phyloP scores from a whole-genome alignment of 2,329 filamentous ascomycete genomes.

The Sclerotinia nivalis region DNA sequence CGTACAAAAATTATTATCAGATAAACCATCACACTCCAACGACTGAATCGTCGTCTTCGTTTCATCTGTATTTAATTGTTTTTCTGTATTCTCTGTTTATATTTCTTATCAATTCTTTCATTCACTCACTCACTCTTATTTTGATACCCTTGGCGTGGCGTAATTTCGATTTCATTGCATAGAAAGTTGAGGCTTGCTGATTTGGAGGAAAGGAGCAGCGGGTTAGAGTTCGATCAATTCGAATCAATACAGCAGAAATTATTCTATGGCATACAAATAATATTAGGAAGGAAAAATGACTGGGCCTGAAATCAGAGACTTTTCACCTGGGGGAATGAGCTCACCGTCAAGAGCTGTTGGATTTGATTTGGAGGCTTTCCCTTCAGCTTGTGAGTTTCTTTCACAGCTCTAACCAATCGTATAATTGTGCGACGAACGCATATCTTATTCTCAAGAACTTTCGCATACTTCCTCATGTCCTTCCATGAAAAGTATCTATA shows the following conservation, averaged over 20 bases:
- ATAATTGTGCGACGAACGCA: neutral
- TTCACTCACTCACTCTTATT: neutral
- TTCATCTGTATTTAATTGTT: neutral
- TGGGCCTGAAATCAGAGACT: constrained; percentile 24
- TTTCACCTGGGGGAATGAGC: constrained; percentile 18
- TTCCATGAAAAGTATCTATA: neutral
- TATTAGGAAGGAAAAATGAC: neutral
- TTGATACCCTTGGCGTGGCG: neutral
- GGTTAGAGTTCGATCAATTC: neutral
- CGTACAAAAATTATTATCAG: neutral
- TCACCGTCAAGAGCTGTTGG: constrained; percentile 8
- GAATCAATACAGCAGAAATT: neutral
- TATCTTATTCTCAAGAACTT: neutral
- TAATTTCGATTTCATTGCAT: neutral
- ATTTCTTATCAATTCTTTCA: neutral
- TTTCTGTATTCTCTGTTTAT: neutral
- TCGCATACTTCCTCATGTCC: neutral
- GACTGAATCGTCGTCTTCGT: neutral
- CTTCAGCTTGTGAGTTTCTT: constrained; percentile 18
- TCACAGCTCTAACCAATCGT: neutral
- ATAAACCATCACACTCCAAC: neutral
- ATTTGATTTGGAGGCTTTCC: constrained; percentile 19
- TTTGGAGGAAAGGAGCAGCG: neutral
- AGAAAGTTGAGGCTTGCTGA: neutral
- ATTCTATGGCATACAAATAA: neutral